Base-by-base conservation (phyloP, 1,284 basidiomycete genomes). In the Meripilus lineatus region DNA sequence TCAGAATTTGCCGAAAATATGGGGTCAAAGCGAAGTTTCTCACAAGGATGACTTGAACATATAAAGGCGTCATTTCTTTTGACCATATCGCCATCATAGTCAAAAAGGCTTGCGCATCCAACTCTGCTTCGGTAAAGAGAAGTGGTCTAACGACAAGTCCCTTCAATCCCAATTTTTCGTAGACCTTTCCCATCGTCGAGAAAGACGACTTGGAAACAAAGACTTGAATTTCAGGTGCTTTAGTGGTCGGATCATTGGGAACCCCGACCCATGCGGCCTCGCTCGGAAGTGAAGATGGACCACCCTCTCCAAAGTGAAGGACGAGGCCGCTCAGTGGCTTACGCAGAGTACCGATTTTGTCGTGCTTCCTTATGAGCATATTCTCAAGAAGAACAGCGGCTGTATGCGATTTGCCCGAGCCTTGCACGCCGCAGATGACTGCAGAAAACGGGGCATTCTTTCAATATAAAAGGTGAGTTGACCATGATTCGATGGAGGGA, bases 391-490 rank as follows among this genome's bases (percentile, higher is more conserved):
- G 63, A 0, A 81, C 71, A 0, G 81, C 75, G 1, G 84, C 74
- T 0, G 79, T 84, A 40, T 86, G 84, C 0, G 81, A 84, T 54
- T 87, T 87, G 14, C 83, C 83, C 0, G 81, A 79, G 0, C 83
- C 78, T 69, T 63, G 58, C 4, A 65, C 56, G 5, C 60, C 61
- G 38, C 56, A 65, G 20, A 62, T 62, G 14, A 64, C 46, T 1
- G 61, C 58, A 5, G 65, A 66, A 44, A 67, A 61, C 0, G 67
- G 65, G 0, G 65, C 59, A 32, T 69, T 66, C 66, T 66, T 40
- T n/a, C 8, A 30, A 3, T 20, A n/a, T 23, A 25, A 21, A 24
- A 11, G 11, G 1, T 32, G 15, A 30, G n/a, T 8, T 30, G 8
- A n/a, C 28, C 28, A 30, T 30, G 28, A 30, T 8, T n/a, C n/a